These are phyloP conservation scores for Puccinia polysora DNA, from an alignment of 1,284 basidiomycete genomes.

Conservation along the genomic window DNA sequence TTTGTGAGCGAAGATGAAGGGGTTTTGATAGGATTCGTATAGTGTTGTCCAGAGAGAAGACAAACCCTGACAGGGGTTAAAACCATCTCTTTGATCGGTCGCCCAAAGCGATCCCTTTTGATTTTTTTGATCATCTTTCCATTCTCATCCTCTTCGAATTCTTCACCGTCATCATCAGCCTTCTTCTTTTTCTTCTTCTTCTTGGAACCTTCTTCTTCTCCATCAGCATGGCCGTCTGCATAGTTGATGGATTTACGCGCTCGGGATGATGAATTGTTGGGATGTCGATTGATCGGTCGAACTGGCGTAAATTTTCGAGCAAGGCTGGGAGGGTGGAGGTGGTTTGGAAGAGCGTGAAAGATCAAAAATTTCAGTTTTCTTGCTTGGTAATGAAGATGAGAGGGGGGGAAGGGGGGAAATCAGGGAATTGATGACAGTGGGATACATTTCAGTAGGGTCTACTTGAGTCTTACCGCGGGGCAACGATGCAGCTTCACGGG, in stretches of 20 bases:
- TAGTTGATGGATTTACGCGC: constrained; percentile 32
- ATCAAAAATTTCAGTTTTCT: neutral
- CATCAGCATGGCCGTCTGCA: constrained; percentile 5
- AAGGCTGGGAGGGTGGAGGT: neutral
- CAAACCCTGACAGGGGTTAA: constrained; percentile 29
- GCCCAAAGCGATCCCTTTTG: constrained; percentile 37
- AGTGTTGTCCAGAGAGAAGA: neutral
- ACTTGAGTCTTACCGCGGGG: constrained; percentile 23
- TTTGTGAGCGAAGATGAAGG: neutral
- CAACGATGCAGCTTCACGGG: neutral
- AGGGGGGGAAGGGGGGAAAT: neutral
- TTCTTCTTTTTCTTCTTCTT: constrained; percentile 38
- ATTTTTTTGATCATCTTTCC: constrained; percentile 42
- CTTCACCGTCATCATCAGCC: constrained; percentile 16
- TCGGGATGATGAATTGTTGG: constrained; percentile 16
- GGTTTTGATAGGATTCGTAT: neutral
- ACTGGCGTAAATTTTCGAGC: constrained; percentile 33
- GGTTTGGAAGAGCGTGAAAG: neutral
- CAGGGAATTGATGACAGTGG: too few relatives aligned
- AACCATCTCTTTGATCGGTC: constrained; percentile 38
- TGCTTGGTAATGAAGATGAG: neutral
- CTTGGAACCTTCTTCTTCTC: constrained; percentile 7
- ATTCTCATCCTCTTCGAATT: constrained; percentile 40
- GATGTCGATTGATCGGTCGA: constrained; percentile 8
- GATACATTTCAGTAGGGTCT: constrained; percentile 18